Conservation (phyloP, 179 eudicot species). For the Vitellaria paradoxa region DNA sequence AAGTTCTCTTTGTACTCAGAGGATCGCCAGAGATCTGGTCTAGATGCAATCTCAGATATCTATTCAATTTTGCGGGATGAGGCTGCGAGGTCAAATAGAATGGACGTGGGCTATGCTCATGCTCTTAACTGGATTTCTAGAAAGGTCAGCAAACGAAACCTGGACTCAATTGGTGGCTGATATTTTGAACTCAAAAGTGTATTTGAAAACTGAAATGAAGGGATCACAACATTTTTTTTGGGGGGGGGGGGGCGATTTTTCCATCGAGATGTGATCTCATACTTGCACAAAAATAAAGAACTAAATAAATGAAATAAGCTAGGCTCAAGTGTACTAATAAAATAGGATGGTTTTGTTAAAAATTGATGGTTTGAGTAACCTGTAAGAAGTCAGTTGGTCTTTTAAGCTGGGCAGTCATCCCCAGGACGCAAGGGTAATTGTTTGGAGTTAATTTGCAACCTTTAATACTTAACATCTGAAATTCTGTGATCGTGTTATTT, state of each 20-base stretch:
- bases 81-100: slow-evolving; percentile 77
- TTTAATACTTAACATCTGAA: too few relatives aligned
- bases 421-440: too few relatives aligned
- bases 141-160: slow-evolving; percentile 57
- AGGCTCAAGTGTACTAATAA: too few relatives aligned
- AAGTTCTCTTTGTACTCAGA: slow-evolving; percentile 97
- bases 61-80: slow-evolving; percentile 94
- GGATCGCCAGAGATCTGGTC: slow-evolving; percentile 89
- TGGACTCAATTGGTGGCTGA: background rate
- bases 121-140: slow-evolving; percentile 99
- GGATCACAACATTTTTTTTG: background rate
- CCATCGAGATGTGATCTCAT: background rate
- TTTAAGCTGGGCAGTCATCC: too few relatives aligned
- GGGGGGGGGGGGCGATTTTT: background rate
- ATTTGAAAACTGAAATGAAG: background rate
- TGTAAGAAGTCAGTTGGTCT: too few relatives aligned
- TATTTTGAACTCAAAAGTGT: background rate
- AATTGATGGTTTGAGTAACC: too few relatives aligned
- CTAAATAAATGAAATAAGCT: too few relatives aligned
- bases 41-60: slow-evolving; percentile 94
- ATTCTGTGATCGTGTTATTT: too few relatives aligned
- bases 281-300: too few relatives aligned
- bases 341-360: too few relatives aligned
- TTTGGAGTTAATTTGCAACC: too few relatives aligned
- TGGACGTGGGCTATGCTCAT: slow-evolving; percentile 87